Percentiles rank a stretch among this genome's conserved stretches.
phyloP scores from a whole-genome alignment of 2,329 filamentous ascomycete genomes.

The Monilinia fructicola region DNA sequence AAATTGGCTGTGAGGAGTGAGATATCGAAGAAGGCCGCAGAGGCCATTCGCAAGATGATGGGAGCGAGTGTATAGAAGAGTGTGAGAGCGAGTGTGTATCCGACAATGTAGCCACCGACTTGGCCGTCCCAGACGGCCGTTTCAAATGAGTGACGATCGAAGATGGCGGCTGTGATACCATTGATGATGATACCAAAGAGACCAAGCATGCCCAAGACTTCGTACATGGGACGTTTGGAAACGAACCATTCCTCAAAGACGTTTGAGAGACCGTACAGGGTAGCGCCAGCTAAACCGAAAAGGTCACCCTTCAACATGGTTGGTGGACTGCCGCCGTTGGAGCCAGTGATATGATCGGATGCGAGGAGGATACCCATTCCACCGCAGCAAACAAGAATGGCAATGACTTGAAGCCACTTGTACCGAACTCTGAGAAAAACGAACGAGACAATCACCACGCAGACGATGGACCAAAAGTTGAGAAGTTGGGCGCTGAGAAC shows the following conservation, averaged over 20 bases:
- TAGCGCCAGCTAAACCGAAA: slow-evolving; percentile 85
- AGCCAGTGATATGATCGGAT: slow-evolving; percentile 79
- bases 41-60: slow-evolving; percentile 83
- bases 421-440: slow-evolving; percentile 83
- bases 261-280: slow-evolving; percentile 88
- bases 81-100: slow-evolving; percentile 79
- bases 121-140: slow-evolving; percentile 62
- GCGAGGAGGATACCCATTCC: slow-evolving; percentile 84
- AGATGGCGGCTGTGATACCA: slow-evolving; percentile 85
- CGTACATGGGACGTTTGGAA: slow-evolving; percentile 80
- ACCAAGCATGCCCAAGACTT: slow-evolving; percentile 88
- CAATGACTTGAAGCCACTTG: slow-evolving; percentile 77
- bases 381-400: slow-evolving; percentile 87
- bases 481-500: slow-evolving; percentile 91
- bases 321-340: slow-evolving; percentile 65
- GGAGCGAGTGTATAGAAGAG: slow-evolving; percentile 89
- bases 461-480: slow-evolving; percentile 97
- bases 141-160: slow-evolving; percentile 75
- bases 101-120: slow-evolving; percentile 79
- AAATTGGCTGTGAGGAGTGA: slow-evolving; percentile 92
- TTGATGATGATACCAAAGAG: slow-evolving; percentile 90
- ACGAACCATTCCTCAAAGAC: slow-evolving; percentile 95
- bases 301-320: slow-evolving; percentile 87
- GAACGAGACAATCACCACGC: slow-evolving; percentile 85
- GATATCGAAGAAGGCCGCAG: slow-evolving; percentile 95